These are phyloP conservation scores for Eucalyptus albens DNA, from an alignment of 345 rosid species.

Conservation along the genomic window DNA sequence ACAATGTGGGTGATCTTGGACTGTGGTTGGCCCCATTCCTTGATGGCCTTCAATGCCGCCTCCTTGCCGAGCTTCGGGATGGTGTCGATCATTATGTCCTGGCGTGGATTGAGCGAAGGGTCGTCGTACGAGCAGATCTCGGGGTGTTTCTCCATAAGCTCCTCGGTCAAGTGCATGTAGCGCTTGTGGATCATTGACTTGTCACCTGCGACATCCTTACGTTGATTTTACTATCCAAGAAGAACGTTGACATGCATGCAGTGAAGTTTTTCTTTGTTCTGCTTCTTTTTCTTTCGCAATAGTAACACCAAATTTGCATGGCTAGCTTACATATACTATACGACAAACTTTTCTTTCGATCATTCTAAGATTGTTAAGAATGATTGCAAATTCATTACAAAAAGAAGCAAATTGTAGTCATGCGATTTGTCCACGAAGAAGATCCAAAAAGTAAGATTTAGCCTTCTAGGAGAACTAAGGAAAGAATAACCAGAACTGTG, in stretches of 20 bases:
- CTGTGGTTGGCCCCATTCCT: not conserved
- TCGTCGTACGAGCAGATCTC: not conserved
- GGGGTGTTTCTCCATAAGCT: not conserved
- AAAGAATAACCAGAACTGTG: no score
- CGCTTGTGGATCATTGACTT: not conserved
- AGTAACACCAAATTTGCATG: not conserved
- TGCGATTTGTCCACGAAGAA: not conserved
- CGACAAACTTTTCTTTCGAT: not conserved
- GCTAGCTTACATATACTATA: not conserved
- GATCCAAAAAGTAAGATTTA: not conserved
- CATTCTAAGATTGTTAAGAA: not conserved
- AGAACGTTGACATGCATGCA: not conserved
- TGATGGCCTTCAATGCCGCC: not conserved
- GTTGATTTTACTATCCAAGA: not conserved
- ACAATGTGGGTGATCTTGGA: conserved; percentile 1
- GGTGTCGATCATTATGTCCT: not conserved
- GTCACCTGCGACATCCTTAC: not conserved
- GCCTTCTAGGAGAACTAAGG: no score
- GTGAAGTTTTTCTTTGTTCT: not conserved
- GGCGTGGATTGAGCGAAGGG: not conserved
- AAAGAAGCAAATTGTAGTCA: not conserved
- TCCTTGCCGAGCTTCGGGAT: not conserved
- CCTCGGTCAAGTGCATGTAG: not conserved
- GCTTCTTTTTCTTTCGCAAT: not conserved
- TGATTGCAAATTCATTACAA: not conserved